Evolutionary conservation across 2,329 filamentous ascomycete species (phyloP), one percentile per base, ranked within the genome.

Genomic region (Cyanodermella asteris): DNA sequence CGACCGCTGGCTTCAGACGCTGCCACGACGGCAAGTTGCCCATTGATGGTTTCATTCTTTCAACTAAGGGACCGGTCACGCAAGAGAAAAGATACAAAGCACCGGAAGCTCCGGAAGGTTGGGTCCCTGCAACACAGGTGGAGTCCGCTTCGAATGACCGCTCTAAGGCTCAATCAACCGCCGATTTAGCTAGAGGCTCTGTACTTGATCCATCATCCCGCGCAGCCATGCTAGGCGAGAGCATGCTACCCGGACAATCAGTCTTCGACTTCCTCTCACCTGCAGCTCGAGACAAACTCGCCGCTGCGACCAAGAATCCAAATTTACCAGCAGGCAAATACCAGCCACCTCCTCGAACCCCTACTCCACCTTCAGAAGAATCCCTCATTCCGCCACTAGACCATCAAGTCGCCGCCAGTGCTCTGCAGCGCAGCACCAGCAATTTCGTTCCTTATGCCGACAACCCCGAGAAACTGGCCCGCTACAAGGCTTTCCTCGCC

Each of bases 251-350:
- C 0, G 78, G 80, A 1, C 93, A 94, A 51, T 94, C 87, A 0
- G 71, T 97, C 3, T 97, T 94, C 45, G 82, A 94, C 48, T 97
- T 76, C 46, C 61, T 97, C 35, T 76, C 76, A 0, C 59, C 77
- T 0, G 63, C 74, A 17, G 68, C 76, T 4, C 69, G 87, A 32
- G 72, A 84, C 25, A 67, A 72, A 14, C 61, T 97, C 22, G 80
- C 63, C 3, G 59, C 66, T 7, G 70, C 70, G 1, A 80, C 78
- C 3, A 82, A 82, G 1, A 80, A 70, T 29, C 49, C 50, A 3
- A 65, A 84, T 39, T 61, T 97, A 3, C 87, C 87, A 0, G 65
- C 68, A 6, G 87, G 73, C 0, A 54, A 71, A 2, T 70, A 76
- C 26, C 61, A 62, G 20, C 65, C 77, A 35, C 63, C 58, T 26